phyloP scores from a whole-genome alignment of 768 basidiomycete genomes.

The Suillus lakei region DNA sequence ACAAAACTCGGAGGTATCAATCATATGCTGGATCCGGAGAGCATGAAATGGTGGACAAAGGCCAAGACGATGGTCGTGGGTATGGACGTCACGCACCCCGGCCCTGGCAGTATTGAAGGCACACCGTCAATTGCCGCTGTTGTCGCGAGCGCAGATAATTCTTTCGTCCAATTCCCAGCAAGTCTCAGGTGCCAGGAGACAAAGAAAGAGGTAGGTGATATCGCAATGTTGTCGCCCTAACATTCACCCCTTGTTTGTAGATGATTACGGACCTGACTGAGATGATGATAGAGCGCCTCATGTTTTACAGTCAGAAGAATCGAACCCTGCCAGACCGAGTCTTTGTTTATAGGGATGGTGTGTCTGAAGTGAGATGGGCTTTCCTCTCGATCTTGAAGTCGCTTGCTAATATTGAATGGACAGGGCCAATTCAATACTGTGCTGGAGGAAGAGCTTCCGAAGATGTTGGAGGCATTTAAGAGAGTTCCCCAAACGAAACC shows the following conservation, averaged over 20 bases:
- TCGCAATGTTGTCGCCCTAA: background rate
- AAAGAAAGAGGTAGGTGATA: conserved; percentile 28
- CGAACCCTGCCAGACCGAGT: conserved; percentile 67
- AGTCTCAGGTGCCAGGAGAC: conserved; percentile 67
- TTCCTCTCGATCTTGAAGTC: background rate
- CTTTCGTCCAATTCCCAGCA: conserved; percentile 79
- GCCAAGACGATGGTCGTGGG: conserved; percentile 83
- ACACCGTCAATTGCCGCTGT: conserved; percentile 86
- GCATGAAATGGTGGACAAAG: conserved; percentile 68
- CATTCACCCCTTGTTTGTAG: conserved; percentile 39
- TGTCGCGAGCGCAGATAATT: conserved; percentile 72
- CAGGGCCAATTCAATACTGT: conserved; percentile 79
- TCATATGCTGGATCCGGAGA: conserved; percentile 64
- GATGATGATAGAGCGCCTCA: conserved; percentile 77
- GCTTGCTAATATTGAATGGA: background rate
- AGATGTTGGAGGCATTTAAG: conserved; percentile 65
- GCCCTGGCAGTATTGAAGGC: conserved; percentile 66
- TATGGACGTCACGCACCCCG: conserved; percentile 84
- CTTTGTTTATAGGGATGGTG: conserved; percentile 79
- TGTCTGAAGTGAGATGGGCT: conserved; percentile 64
- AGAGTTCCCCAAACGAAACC: conserved; percentile 42
- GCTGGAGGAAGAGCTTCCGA: conserved; percentile 60
- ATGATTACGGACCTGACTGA: conserved; percentile 68
- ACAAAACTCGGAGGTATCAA: conserved; percentile 85
- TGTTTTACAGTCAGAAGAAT: conserved; percentile 59